These are phyloP conservation scores for Suhomyces pyralidae DNA, from an alignment of 805 yeast species.

Conservation along the genomic window DNA sequence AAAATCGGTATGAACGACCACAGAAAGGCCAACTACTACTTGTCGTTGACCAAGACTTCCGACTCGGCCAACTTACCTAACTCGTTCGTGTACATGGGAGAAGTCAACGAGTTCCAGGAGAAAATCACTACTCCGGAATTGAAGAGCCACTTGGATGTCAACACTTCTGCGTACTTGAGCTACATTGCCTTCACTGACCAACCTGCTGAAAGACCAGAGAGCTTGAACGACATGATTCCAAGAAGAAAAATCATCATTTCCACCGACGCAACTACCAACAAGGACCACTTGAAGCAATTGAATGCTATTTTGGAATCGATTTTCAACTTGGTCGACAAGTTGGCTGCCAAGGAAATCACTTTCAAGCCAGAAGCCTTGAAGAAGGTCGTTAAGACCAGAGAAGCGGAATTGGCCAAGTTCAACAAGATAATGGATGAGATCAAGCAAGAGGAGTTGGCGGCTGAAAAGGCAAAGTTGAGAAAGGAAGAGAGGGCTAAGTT, in stretches of 20 bases:
- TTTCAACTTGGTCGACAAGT: constrained; percentile 57
- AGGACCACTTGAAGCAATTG: constrained; percentile 49
- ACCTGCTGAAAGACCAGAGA: constrained; percentile 66
- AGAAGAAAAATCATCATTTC: constrained; percentile 54
- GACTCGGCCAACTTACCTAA: constrained; percentile 69
- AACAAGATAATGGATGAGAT: constrained; percentile 62
- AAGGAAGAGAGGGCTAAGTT: constrained; percentile 60
- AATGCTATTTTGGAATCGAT: constrained; percentile 52
- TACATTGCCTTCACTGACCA: constrained; percentile 83
- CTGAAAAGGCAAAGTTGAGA: constrained; percentile 66
- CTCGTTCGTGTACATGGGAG: constrained; percentile 85
- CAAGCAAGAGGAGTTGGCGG: constrained; percentile 66
- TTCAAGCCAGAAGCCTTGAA: constrained; percentile 74
- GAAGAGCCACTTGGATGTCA: constrained; percentile 36
- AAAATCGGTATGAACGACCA: constrained; percentile 75
- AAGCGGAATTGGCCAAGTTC: constrained; percentile 65
- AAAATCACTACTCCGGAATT: constrained; percentile 51
- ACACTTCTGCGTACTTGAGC: constrained; percentile 51
- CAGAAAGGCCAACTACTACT: constrained; percentile 74
- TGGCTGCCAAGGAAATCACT: constrained; percentile 46
- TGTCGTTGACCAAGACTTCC: constrained; percentile 79
- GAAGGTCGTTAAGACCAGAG: constrained; percentile 77
- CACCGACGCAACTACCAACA: constrained; percentile 48
- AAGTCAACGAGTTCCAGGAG: constrained; percentile 76
- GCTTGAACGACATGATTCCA: constrained; percentile 54